Base-by-base conservation (phyloP, 805 yeast species). In the Yarrowia sp. region DNA sequence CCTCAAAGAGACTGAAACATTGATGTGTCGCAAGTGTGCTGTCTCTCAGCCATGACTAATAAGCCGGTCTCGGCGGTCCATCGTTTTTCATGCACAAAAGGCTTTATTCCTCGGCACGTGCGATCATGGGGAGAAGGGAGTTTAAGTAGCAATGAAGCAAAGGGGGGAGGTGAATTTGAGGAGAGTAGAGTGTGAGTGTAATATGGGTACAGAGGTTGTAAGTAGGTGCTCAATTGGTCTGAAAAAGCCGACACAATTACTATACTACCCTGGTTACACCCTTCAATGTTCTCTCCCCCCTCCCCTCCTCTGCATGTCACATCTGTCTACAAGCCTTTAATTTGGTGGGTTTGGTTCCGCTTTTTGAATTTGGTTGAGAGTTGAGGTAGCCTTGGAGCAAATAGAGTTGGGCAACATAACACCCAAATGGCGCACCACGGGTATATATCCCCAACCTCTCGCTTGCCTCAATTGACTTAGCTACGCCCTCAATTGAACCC, bases 81-180 rank as follows among this genome's bases (percentile, higher is more conserved):
- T 22, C 45, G 14, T 26, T 22, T 16, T 38, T 53, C 45, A 52
- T 53, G 45, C 53, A 49, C 19, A 9, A 5, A 15, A 5, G 19
- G 45, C 45, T 22, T 40, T 53, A 22, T 41, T 56, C 63, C 63
- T 56, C 63, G 63, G 63, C 63, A 56, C 63, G 63, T 56, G 63
- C 48, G 48, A 55, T 49, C 42, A 35, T 35, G 58, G 43, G 26
- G 58, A 16, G 26, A 26, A 26, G 53, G 40, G 53, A 49, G 53
- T 9, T 32, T 32, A 26, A 35, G 40, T 22, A 45, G 19, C 49
- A 45, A 45, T 45, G n/a, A 16, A 45, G 49, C 22, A 45, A 45
- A 19, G 36, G 38, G 52, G 36, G 16, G 36, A 46, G 35, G 50
- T 19, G 36, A 9, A 9, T 7, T 5, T 36, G 16, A 19, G 32